Evolutionary conservation across 352 stramenopile species (phyloP).

Genomic region (Pythium rhizo-oryzae): DNA sequence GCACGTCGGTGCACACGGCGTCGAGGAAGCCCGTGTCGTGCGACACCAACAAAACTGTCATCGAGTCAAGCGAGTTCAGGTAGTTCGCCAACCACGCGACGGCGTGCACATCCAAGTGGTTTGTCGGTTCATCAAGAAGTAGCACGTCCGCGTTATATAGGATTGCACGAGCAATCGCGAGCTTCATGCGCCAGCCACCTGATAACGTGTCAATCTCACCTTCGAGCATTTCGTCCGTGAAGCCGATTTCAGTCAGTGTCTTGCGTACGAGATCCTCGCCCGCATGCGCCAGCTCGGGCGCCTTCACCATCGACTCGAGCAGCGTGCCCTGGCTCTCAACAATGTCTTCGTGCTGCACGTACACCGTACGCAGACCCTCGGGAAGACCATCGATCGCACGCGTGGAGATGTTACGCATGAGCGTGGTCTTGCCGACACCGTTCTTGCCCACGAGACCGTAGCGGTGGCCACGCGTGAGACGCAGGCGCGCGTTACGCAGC

Average conservation of each 20-base stretch:
- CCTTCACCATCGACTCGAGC: constrained; percentile 53
- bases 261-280: constrained; percentile 72
- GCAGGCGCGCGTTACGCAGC: constrained; percentile 91
- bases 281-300: constrained; percentile 46
- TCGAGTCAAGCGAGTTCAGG: constrained; percentile 90
- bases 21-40: constrained; percentile 98
- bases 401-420: constrained; percentile 96
- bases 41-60: constrained; percentile 85
- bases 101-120: constrained; percentile 94
- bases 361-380: constrained; percentile 93
- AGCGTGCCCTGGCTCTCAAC: too few relatives aligned
- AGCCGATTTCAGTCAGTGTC: constrained; percentile 85
- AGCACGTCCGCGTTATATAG: constrained; percentile 96
- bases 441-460: constrained; percentile 96
- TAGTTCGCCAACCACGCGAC: constrained; percentile 94
- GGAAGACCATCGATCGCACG: constrained; percentile 97
- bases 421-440: constrained; percentile 95
- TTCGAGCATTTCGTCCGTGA: constrained; percentile 93
- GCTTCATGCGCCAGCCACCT: constrained; percentile 96
- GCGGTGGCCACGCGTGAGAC: constrained; percentile 90
- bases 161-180: constrained; percentile 94
- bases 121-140: constrained; percentile 96
- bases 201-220: constrained; percentile 90
- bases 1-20: constrained; percentile 97
- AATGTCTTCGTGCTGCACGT: constrained; percentile 93